Conservation (phyloP, 495 filamentous ascomycete species). For the Penicillium canariense region DNA sequence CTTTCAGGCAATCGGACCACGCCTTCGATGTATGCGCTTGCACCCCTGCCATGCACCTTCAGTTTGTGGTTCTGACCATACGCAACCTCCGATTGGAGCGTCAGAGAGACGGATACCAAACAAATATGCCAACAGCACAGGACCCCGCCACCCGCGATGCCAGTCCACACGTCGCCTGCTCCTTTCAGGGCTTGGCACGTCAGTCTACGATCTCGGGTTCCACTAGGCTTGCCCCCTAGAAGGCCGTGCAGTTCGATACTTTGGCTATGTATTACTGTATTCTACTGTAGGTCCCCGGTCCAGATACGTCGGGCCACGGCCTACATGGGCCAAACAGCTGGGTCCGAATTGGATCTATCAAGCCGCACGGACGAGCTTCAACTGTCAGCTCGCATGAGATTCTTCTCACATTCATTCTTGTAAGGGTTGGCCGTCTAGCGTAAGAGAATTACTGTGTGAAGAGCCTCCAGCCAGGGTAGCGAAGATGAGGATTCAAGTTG, state of each 20-base stretch:
- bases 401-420: background rate
- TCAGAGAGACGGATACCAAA: background rate
- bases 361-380: background rate
- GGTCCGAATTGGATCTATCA: slow-evolving; percentile 3
- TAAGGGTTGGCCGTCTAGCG: slow-evolving; percentile 7
- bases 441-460: background rate
- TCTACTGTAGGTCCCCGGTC: too few species aligned
- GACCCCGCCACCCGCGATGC: background rate
- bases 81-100: background rate
- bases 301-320: slow-evolving; percentile 5
- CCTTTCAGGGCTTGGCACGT: slow-evolving; percentile 13
- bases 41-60: background rate
- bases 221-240: background rate
- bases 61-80: background rate
- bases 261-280: too few species aligned
- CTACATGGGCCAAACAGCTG: slow-evolving; percentile 8
- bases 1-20: background rate
- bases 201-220: slow-evolving; percentile 10
- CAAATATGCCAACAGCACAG: background rate
- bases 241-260: too few species aligned
- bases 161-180: slow-evolving; percentile 1
- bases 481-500: background rate
- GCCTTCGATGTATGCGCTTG: background rate
- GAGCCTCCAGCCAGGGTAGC: slow-evolving; percentile 5
- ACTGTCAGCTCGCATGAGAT: slow-evolving; percentile 17